Evolutionary conservation across 140 eudicot species (phyloP).

Genomic region (Flaveria floridana): DNA sequence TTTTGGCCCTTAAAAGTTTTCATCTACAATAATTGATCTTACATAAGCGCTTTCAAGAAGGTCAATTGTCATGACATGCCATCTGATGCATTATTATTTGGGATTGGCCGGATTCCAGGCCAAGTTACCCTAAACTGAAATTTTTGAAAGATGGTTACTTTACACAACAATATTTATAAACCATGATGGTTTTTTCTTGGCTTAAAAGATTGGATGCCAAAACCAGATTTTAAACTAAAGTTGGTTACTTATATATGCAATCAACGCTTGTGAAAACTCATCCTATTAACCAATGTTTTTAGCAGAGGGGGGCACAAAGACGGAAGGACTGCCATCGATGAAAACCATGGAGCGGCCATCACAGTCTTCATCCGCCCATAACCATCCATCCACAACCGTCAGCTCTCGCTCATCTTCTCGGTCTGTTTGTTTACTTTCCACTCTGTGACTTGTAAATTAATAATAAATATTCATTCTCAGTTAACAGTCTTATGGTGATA

Average conservation of each 20-base stretch:
- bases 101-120: too few relatives aligned
- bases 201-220: not conserved
- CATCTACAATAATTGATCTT: too few relatives aligned
- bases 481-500: slow-evolving; percentile 1
- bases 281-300: not conserved
- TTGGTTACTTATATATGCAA: not conserved
- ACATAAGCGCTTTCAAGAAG: too few relatives aligned
- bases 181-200: not conserved
- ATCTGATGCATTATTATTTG: not conserved
- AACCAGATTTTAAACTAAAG: not conserved
- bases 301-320: slow-evolving; percentile 45
- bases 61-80: not conserved
- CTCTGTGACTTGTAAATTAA: not conserved
- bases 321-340: slow-evolving; percentile 57
- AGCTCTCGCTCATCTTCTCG: slow-evolving; percentile 65
- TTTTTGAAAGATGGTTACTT: not conserved
- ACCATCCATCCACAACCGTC: slow-evolving; percentile 36
- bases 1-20: too few relatives aligned
- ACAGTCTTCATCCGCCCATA: slow-evolving; percentile 67
- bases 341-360: slow-evolving; percentile 57
- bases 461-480: not conserved
- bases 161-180: not conserved
- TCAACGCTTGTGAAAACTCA: not conserved
- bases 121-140: not conserved
- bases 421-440: slow-evolving; percentile 42